Evolutionary conservation across 139 green algal genomes (phyloP).

Genomic region (Picochlorum sp.): DNA sequence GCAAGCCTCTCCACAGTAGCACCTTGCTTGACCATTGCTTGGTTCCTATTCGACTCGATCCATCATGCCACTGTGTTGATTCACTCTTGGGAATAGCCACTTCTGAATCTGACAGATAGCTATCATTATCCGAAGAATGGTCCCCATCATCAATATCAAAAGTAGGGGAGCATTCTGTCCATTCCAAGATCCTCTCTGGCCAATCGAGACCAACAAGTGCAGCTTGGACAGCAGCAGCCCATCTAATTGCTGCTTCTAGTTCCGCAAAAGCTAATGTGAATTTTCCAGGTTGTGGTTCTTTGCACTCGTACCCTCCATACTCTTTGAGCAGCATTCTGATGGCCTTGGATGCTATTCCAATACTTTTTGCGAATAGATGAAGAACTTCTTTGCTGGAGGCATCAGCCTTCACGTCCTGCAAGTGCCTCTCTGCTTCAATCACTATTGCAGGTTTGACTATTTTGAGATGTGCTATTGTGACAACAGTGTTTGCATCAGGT

Average conservation of each 20-base stretch:
- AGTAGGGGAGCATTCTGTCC: slow-evolving; percentile 42
- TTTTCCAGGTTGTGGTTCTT: slow-evolving; percentile 71
- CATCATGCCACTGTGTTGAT: background rate
- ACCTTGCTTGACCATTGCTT: slow-evolving; percentile 3
- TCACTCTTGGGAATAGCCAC: background rate
- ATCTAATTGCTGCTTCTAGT: slow-evolving; percentile 39
- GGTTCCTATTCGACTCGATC: background rate
- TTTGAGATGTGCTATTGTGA: slow-evolving; percentile 49
- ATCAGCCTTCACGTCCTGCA: background rate
- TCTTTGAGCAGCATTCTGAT: slow-evolving; percentile 52
- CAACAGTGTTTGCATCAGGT: slow-evolving; percentile 36
- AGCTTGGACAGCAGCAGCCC: slow-evolving; percentile 48
- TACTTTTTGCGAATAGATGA: slow-evolving; percentile 51
- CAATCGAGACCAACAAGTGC: slow-evolving; percentile 59
- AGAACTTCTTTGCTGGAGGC: slow-evolving; percentile 38
- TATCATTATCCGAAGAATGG: background rate
- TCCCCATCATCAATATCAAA: slow-evolving; percentile 8
- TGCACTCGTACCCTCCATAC: slow-evolving; percentile 75
- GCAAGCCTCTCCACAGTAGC: slow-evolving; percentile 58
- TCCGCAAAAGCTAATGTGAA: slow-evolving; percentile 62
- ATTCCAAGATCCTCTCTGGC: slow-evolving; percentile 46
- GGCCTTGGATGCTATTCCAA: slow-evolving; percentile 34
- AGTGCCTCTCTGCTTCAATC: slow-evolving; percentile 31
- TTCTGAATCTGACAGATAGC: background rate
- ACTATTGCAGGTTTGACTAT: slow-evolving; percentile 50